Percentiles rank a stretch among this genome's conserved stretches.
phyloP scores from a whole-genome alignment of 306 rosid genomes.

The Pachyrhizus erosus region DNA sequence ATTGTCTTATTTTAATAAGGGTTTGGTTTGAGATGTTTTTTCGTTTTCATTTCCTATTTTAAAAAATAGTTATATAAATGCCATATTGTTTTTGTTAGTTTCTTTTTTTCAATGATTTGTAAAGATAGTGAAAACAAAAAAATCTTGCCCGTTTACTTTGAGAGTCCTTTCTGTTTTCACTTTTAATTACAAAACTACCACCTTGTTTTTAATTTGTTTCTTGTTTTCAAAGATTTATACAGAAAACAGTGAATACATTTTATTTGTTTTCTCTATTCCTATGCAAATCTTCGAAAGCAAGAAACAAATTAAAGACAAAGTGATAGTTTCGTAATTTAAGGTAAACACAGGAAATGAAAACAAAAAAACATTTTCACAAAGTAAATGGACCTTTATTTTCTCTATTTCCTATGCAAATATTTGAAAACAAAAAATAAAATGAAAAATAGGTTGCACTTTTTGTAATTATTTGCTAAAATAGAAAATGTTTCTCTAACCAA shows the following conservation, averaged over 20 bases:
- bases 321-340: neutral
- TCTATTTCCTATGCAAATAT: neutral
- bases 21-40: no score
- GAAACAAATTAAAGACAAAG: no score
- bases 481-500: neutral
- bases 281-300: no score
- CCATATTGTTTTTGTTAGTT: neutral
- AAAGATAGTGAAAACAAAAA: neutral
- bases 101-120: neutral
- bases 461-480: neutral
- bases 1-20: neutral
- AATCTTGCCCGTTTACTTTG: neutral
- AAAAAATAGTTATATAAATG: no score
- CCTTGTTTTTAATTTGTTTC: no score
- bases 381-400: neutral
- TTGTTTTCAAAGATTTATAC: neutral
- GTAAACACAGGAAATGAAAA: no score
- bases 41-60: no score
- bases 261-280: no score
- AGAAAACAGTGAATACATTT: no score
- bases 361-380: no score
- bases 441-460: neutral
- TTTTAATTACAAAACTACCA: neutral
- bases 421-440: neutral
- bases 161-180: neutral